Conservation (phyloP, 768 basidiomycete genomes). For the Peribolospora baueri region DNA sequence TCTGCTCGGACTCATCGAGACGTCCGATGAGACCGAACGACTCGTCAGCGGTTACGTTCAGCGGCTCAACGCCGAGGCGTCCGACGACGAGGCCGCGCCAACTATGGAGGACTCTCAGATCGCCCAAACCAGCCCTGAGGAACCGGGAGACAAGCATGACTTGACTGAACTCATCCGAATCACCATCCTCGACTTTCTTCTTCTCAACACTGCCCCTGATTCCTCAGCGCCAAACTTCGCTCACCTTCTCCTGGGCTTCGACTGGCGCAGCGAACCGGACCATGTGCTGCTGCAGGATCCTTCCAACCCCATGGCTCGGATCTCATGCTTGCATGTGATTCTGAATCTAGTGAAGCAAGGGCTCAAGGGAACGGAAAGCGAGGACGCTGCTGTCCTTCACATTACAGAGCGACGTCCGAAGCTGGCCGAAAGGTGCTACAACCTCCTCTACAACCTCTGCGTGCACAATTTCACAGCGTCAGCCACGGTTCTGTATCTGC, state of each 20-base stretch:
- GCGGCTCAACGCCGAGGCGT: conserved; percentile 36
- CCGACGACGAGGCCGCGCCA: conserved; percentile 37
- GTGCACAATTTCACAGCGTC: conserved; percentile 62
- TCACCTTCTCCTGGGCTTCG: conserved; percentile 61
- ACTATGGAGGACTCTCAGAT: conserved; percentile 23
- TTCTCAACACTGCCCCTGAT: conserved; percentile 42
- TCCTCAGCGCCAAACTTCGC: conserved; percentile 55
- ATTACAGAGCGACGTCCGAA: conserved; percentile 27
- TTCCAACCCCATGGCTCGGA: conserved; percentile 11
- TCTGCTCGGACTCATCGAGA: conserved; percentile 50
- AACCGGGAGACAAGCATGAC: not conserved
- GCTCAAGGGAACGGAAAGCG: conserved; percentile 21
- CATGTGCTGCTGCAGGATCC: conserved; percentile 18
- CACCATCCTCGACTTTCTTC: conserved; percentile 55
- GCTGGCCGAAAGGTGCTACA: conserved; percentile 65
- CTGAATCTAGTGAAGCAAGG: conserved; percentile 38
- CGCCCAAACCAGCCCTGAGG: not conserved
- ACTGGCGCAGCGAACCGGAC: conserved; percentile 17
- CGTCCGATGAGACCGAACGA: conserved; percentile 59
- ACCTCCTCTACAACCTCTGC: conserved; percentile 61
- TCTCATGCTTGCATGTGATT: conserved; percentile 54
- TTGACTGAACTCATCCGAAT: conserved; percentile 43
- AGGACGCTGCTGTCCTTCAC: conserved; percentile 1
- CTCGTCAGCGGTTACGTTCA: conserved; percentile 56
- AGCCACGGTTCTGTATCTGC: conserved; percentile 58